A percentile compares a stretch with the other conserved stretches of the same genome.
Conservation (phyloP, 2,329 filamentous ascomycete genomes). For the Colletotrichum agaves region DNA sequence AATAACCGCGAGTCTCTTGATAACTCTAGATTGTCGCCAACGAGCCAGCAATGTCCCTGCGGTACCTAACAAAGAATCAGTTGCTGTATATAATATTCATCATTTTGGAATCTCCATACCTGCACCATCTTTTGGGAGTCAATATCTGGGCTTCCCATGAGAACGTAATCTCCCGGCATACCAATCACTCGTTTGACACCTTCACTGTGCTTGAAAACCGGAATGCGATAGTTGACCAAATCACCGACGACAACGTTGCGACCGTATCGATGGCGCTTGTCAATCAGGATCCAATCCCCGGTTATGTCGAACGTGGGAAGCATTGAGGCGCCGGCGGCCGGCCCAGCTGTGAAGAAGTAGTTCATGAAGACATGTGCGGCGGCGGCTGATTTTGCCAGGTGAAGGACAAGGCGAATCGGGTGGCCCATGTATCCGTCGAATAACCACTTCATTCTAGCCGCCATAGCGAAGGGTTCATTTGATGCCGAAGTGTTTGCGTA, state of each 20-base stretch:
- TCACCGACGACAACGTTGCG: slow-evolving; percentile 79
- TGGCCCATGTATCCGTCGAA: not conserved
- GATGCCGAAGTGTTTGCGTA: slow-evolving; percentile 3
- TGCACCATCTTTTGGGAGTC: slow-evolving; percentile 66
- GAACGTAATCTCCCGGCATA: slow-evolving; percentile 80
- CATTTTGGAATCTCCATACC: slow-evolving; percentile 53
- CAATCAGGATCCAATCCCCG: slow-evolving; percentile 76
- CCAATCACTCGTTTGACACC: slow-evolving; percentile 85
- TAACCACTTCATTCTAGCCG: not conserved
- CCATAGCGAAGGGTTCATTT: not conserved
- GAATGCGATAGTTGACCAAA: slow-evolving; percentile 81
- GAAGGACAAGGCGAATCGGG: slow-evolving; percentile 53
- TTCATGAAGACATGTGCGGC: slow-evolving; percentile 63
- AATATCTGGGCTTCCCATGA: slow-evolving; percentile 69
- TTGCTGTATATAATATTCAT: not conserved
- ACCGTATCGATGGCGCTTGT: slow-evolving; percentile 75
- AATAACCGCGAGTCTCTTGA: slow-evolving; percentile 89
- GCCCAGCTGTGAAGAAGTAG: slow-evolving; percentile 68
- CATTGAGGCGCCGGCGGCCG: slow-evolving; percentile 84
- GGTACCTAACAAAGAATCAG: slow-evolving; percentile 73
- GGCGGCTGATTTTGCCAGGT: slow-evolving; percentile 58
- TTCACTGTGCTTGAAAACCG: slow-evolving; percentile 66
- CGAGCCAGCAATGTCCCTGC: slow-evolving; percentile 89
- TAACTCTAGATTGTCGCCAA: slow-evolving; percentile 85
- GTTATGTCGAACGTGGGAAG: slow-evolving; percentile 79